Base-by-base conservation (phyloP, 2,329 filamentous ascomycete genomes). In the Dendryphion nanum region DNA sequence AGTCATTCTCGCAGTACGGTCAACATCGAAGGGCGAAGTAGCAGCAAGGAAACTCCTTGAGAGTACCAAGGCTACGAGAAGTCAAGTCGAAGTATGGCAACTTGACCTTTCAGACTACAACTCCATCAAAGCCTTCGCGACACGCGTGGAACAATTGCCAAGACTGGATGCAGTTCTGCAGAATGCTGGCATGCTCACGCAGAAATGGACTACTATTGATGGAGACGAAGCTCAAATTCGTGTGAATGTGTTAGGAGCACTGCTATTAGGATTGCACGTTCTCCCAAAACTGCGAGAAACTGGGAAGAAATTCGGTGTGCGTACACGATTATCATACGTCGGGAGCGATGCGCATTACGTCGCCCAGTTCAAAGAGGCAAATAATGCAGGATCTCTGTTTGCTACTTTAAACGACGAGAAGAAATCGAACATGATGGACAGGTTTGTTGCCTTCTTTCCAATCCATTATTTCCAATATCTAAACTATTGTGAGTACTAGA, bases 161-260 rank as follows among this genome's bases (percentile, higher is more conserved):
- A 36, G 56, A 26, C 30, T 70, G 1, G 67, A 70, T 47, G 56
- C 51, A 12, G 50, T 62, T 1, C 38, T 69, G 4, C 47, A 61
- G 28, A 71, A 76, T 42, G 73, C 72, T 0, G 71, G 59, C 2
- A 39, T 61, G 1, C 15, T 45, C 10, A 42, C 42, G 2, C 59
- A 40, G 20, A 36, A 15, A 4, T 13, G 21, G 5, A 26, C 33
- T 2, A 42, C 51, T 34, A 50, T 36, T 13, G 34, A 41, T 3
- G 58, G 61, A 35, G 42, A 7, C 16, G 31, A 33, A 15, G 12
- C 32, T 2, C 32, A 38, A 5, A 49, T 63, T 12, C 38, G 42
- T 4, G 50, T 57, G 19, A 63, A 63, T 35, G 45, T 53, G 7
- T 28, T 59, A 6, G 33, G 37, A 8, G 42, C 57, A 3, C 21